phyloP scores from a whole-genome alignment of 2,329 filamentous ascomycete genomes.

The Colletotrichum tropicale region DNA sequence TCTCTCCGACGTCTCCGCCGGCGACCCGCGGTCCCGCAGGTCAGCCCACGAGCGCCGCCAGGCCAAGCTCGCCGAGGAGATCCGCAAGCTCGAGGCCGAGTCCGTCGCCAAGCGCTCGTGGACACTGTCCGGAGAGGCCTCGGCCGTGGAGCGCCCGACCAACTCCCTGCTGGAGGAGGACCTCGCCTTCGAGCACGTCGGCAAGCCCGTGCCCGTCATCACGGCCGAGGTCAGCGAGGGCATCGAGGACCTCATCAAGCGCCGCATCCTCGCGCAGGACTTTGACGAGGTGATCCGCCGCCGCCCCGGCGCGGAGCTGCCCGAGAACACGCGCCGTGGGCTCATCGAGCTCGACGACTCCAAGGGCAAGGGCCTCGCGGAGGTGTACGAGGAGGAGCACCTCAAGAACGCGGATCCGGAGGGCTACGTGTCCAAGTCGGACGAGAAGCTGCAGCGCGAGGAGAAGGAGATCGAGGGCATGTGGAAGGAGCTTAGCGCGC shows the following conservation, averaged over 20 bases:
- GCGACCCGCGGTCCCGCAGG: constrained; percentile 73
- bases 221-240: constrained; percentile 89
- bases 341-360: constrained; percentile 83
- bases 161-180: constrained; percentile 96
- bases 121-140: constrained; percentile 88
- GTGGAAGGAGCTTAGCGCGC: constrained; percentile 81
- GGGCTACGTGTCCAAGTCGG: constrained; percentile 78
- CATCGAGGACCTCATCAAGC: constrained; percentile 93
- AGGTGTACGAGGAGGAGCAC: constrained; percentile 94
- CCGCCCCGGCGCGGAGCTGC: constrained; percentile 73
- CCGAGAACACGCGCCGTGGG: constrained; percentile 68
- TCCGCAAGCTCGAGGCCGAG: constrained; percentile 86
- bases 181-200: constrained; percentile 92
- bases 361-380: constrained; percentile 86
- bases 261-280: constrained; percentile 85
- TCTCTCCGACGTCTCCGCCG: constrained; percentile 69
- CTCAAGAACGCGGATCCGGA: constrained; percentile 77
- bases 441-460: constrained; percentile 82
- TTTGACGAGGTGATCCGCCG: constrained; percentile 91
- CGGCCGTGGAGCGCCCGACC: constrained; percentile 78
- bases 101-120: constrained; percentile 91
- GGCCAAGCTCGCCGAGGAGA: constrained; percentile 86
- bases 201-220: constrained; percentile 93
- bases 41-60: constrained; percentile 89
- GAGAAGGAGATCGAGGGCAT: constrained; percentile 82